A percentile compares a stretch with the other conserved stretches of the same genome.
Evolutionary conservation across 257 asterid species (phyloP).

Genomic region (Salvia rosmarinus): DNA sequence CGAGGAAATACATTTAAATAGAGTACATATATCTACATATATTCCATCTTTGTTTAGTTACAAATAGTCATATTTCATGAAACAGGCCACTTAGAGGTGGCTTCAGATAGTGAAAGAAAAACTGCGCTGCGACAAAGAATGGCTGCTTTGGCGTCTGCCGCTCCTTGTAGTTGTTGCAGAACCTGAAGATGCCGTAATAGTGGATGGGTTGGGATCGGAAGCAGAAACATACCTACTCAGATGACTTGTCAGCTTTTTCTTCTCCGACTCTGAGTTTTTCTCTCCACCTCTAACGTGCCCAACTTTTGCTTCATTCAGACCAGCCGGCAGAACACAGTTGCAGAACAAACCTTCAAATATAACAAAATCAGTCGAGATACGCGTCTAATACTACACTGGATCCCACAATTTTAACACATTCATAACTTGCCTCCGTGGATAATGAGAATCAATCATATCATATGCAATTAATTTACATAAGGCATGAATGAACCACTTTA

Average conservation of each 20-base stretch:
- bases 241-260: constrained; percentile 58
- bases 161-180: constrained; percentile 34
- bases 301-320: constrained; percentile 62
- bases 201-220: constrained; percentile 35
- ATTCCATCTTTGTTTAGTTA: constrained; percentile 17
- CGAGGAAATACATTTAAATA: constrained; percentile 1
- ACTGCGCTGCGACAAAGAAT: constrained; percentile 29
- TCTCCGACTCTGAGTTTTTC: constrained; percentile 46
- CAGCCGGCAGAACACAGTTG: constrained; percentile 73
- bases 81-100: constrained; percentile 14
- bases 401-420: neutral
- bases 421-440: neutral
- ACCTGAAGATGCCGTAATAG: constrained; percentile 24
- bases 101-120: constrained; percentile 34
- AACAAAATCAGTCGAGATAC: neutral
- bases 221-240: constrained; percentile 52
- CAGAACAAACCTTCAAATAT: constrained; percentile 63
- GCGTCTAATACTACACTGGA: neutral
- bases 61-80: constrained; percentile 8
- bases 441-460: neutral
- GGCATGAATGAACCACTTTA: too few relatives aligned
- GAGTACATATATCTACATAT: neutral
- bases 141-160: constrained; percentile 37
- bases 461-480: too few relatives aligned
- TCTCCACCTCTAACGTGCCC: constrained; percentile 54